These are phyloP conservation scores for Ramaria sp. DNA, from an alignment of 768 basidiomycete genomes.

Conservation along the genomic window DNA sequence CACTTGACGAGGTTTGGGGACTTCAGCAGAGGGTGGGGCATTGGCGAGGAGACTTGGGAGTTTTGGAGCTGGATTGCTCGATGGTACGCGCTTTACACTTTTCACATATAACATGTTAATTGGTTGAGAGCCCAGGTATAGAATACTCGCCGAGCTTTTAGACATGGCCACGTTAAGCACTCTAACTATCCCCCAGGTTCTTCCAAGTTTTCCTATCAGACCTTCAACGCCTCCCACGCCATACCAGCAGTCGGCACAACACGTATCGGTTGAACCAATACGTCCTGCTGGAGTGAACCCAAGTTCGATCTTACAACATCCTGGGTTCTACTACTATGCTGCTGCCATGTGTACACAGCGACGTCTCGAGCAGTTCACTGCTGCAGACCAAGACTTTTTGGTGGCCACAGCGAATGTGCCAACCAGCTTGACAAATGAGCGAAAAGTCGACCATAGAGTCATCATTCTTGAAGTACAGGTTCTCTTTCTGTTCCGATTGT, in stretches of 20 bases:
- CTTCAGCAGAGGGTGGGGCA: slow-evolving; percentile 79
- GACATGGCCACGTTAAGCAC: slow-evolving; percentile 54
- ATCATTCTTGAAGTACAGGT: slow-evolving; percentile 67
- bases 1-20: slow-evolving; percentile 83
- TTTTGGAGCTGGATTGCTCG: slow-evolving; percentile 96
- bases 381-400: not conserved
- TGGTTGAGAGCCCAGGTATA: slow-evolving; percentile 44
- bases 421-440: slow-evolving; percentile 72
- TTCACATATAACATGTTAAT: not conserved
- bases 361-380: slow-evolving; percentile 52
- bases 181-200: slow-evolving; percentile 50
- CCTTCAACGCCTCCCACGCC: slow-evolving; percentile 12
- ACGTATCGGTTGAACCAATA: slow-evolving; percentile 34
- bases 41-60: slow-evolving; percentile 93
- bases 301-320: slow-evolving; percentile 74
- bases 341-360: slow-evolving; percentile 80
- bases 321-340: slow-evolving; percentile 87
- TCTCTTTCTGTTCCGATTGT: too few relatives aligned
- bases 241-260: slow-evolving; percentile 20
- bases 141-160: slow-evolving; percentile 82
- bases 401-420: slow-evolving; percentile 15
- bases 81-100: slow-evolving; percentile 45
- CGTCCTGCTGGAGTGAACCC: slow-evolving; percentile 68
- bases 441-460: slow-evolving; percentile 81
- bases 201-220: slow-evolving; percentile 24